These are phyloP conservation scores for Suillus subluteus DNA, from an alignment of 768 basidiomycete species.

Conservation along the genomic window DNA sequence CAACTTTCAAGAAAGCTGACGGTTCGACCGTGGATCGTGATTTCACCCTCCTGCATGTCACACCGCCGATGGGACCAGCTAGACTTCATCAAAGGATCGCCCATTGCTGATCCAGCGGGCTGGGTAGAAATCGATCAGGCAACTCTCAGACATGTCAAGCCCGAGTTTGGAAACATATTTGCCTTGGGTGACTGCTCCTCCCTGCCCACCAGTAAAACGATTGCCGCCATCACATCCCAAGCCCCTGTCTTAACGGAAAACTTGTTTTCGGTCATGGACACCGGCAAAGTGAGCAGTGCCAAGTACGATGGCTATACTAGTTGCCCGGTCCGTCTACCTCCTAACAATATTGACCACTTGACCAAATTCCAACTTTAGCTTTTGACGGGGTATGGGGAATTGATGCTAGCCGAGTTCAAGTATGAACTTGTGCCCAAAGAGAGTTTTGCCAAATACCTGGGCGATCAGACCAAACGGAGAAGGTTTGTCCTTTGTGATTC, in stretches of 20 bases:
- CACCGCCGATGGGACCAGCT: constrained; percentile 93
- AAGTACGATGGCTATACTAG: constrained; percentile 89
- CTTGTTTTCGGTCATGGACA: constrained; percentile 73
- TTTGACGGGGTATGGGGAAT: constrained; percentile 78
- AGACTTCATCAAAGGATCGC: constrained; percentile 75
- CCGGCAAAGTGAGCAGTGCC: constrained; percentile 69
- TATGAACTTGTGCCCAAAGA: constrained; percentile 90
- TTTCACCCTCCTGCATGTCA: constrained; percentile 83
- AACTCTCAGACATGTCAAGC: constrained; percentile 85
- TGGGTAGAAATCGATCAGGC: constrained; percentile 88
- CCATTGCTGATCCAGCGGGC: constrained; percentile 79
- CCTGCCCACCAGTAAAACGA: constrained; percentile 94
- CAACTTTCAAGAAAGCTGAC: constrained; percentile 84
- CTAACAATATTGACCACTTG: constrained; percentile 6
- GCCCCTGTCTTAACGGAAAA: constrained; percentile 92
- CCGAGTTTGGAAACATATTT: constrained; percentile 81
- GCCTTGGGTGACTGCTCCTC: constrained; percentile 91
- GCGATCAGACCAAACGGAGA: constrained; percentile 77
- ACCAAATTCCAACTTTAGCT: constrained; percentile 46
- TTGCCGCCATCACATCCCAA: constrained; percentile 90
- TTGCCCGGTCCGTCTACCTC: constrained; percentile 65
- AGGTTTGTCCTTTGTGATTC: constrained; percentile 47
- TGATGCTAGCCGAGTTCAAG: constrained; percentile 93
- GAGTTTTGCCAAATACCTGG: constrained; percentile 68
- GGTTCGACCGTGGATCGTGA: constrained; percentile 69